Conservation (phyloP, 345 rosid species). For the Syzygium aromaticum region DNA sequence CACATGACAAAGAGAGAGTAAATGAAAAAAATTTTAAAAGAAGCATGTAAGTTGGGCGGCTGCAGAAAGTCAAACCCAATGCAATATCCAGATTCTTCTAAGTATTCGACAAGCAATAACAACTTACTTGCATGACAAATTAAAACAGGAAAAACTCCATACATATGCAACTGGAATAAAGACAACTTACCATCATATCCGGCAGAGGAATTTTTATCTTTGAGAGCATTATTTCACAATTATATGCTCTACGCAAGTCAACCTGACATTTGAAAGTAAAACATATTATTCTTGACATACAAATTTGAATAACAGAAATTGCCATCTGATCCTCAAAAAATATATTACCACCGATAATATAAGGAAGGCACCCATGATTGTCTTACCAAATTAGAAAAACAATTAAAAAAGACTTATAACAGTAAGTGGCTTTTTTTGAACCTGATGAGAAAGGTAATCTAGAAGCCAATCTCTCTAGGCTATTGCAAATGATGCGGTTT, state of each 20-base stretch:
- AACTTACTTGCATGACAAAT: neutral
- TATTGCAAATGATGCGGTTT: neutral
- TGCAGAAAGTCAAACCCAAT: neutral
- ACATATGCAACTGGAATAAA: conserved; percentile 1
- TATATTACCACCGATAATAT: neutral
- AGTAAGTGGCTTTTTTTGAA: neutral
- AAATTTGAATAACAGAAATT: neutral
- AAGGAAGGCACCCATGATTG: neutral
- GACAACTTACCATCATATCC: conserved; percentile 81
- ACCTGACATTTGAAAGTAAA: conserved; percentile 39
- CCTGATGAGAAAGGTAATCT: neutral
- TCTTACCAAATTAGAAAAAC: neutral
- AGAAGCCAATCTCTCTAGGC: neutral
- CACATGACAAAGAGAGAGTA: neutral
- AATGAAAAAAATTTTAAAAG: neutral
- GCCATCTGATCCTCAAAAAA: neutral
- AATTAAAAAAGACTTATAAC: neutral
- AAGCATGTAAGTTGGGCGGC: neutral
- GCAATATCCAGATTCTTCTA: neutral
- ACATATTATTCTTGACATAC: conserved; percentile 1
- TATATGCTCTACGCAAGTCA: conserved; percentile 94
- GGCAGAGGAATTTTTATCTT: conserved; percentile 90
- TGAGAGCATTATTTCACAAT: conserved; percentile 98
- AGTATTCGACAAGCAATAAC: neutral
- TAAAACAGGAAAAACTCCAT: neutral